These are phyloP conservation scores for Huntiella decipiens DNA, from an alignment of 2,329 filamentous ascomycete species.

Conservation along the genomic window DNA sequence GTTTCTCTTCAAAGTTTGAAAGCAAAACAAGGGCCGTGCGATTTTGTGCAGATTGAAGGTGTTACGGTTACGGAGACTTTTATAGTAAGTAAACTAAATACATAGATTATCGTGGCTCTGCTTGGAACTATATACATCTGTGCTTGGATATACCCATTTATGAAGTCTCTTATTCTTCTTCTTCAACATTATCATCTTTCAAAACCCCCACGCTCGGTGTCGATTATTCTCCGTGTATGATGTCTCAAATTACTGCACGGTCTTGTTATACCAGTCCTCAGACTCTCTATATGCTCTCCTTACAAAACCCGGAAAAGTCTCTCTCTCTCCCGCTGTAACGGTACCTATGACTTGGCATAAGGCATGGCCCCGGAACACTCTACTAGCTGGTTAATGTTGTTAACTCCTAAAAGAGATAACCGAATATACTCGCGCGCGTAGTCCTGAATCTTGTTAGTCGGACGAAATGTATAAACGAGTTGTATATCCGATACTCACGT, in stretches of 20 bases:
- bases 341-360: constrained; percentile 11
- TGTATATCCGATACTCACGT: constrained; percentile 16
- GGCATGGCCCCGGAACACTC: constrained; percentile 36
- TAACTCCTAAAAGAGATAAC: constrained; percentile 34
- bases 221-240: not conserved
- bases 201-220: constrained; percentile 4
- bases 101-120: too few species aligned
- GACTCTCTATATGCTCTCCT: too few species aligned
- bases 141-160: not conserved
- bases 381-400: constrained; percentile 34
- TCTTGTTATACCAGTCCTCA: too few species aligned
- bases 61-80: too few species aligned
- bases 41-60: too few species aligned
- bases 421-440: constrained; percentile 35
- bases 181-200: not conserved
- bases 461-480: too few species aligned
- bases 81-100: too few species aligned
- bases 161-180: not conserved
- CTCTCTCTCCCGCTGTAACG: not conserved
- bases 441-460: constrained; percentile 16
- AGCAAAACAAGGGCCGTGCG: too few species aligned
- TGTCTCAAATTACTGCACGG: too few species aligned
- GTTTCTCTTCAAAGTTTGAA: too few species aligned
- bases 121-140: too few species aligned
- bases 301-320: too few species aligned